Conservation (phyloP, 2,329 filamentous ascomycete species). For the Furcasterigmium sp. region DNA sequence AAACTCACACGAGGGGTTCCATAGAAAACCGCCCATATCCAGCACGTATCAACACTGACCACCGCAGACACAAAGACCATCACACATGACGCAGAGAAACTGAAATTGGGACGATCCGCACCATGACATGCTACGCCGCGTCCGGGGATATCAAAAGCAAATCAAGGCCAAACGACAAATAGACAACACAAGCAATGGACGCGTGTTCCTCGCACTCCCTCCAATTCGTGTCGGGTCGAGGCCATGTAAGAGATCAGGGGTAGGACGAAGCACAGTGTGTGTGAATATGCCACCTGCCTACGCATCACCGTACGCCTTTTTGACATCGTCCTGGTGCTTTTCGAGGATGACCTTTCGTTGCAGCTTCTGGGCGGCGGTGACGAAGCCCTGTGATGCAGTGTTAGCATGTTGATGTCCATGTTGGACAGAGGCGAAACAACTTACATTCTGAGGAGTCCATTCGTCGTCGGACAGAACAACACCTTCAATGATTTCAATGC, state of each 20-base stretch:
- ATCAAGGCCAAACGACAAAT: constrained; percentile 3
- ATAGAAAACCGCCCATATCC: too few relatives aligned
- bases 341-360: constrained; percentile 63
- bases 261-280: not conserved
- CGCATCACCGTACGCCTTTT: constrained; percentile 48
- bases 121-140: not conserved
- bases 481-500: constrained; percentile 67
- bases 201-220: constrained; percentile 9
- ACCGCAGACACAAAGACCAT: too few relatives aligned
- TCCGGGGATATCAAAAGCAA: constrained; percentile 5
- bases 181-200: not conserved
- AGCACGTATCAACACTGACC: too few relatives aligned
- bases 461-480: constrained; percentile 68
- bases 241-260: too few relatives aligned
- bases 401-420: constrained; percentile 16
- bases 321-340: constrained; percentile 57
- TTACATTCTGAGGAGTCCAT: constrained; percentile 70
- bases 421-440: constrained; percentile 19
- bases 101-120: not conserved
- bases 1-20: too few relatives aligned
- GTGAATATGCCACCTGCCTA: too few relatives aligned
- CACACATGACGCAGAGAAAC: not conserved
- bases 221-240: too few relatives aligned
- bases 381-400: constrained; percentile 42
- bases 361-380: constrained; percentile 68